phyloP scores from a whole-genome alignment of 495 filamentous ascomycete species.

The Usnea hakonensis region DNA sequence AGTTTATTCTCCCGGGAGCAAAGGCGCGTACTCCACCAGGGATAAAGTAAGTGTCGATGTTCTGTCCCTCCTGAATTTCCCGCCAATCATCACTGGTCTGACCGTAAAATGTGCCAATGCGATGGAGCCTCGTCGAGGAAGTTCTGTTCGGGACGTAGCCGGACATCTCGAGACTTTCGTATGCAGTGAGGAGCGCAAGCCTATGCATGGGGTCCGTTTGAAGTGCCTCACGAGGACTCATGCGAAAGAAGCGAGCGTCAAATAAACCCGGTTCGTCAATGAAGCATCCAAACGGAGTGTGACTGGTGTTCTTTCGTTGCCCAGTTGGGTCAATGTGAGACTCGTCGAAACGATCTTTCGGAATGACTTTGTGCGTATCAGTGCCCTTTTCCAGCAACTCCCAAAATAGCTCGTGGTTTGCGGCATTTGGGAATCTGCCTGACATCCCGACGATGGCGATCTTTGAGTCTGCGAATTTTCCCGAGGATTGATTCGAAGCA shows the following conservation, averaged over 20 bases:
- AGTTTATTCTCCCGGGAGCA: slow-evolving; percentile 30
- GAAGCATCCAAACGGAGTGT: slow-evolving; percentile 26
- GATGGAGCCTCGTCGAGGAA: slow-evolving; percentile 6
- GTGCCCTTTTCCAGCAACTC: slow-evolving; percentile 6
- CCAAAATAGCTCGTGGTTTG: slow-evolving; percentile 11
- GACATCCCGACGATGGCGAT: slow-evolving; percentile 30
- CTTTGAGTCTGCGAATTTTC: slow-evolving; percentile 18
- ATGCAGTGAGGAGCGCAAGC: slow-evolving; percentile 31
- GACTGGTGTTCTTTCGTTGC: slow-evolving; percentile 28
- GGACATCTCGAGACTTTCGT: slow-evolving; percentile 36
- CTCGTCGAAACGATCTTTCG: slow-evolving; percentile 26
- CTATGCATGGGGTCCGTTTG: slow-evolving; percentile 35
- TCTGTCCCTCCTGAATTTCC: slow-evolving; percentile 19
- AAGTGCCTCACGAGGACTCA: slow-evolving; percentile 23
- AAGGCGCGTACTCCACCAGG: slow-evolving; percentile 28
- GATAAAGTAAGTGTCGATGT: slow-evolving; percentile 27
- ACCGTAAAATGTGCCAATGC: slow-evolving; percentile 13
- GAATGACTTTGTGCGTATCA: slow-evolving; percentile 14
- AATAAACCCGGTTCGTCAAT: slow-evolving; percentile 25
- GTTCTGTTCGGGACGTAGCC: slow-evolving; percentile 17
- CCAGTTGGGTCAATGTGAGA: slow-evolving; percentile 27
- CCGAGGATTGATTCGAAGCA: background rate
- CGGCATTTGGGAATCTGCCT: slow-evolving; percentile 26
- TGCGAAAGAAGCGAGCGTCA: slow-evolving; percentile 16
- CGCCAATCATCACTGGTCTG: slow-evolving; percentile 16